Evolutionary conservation across 83 land plant genomes (phyloP).

Genomic region (Thuja plicata): DNA sequence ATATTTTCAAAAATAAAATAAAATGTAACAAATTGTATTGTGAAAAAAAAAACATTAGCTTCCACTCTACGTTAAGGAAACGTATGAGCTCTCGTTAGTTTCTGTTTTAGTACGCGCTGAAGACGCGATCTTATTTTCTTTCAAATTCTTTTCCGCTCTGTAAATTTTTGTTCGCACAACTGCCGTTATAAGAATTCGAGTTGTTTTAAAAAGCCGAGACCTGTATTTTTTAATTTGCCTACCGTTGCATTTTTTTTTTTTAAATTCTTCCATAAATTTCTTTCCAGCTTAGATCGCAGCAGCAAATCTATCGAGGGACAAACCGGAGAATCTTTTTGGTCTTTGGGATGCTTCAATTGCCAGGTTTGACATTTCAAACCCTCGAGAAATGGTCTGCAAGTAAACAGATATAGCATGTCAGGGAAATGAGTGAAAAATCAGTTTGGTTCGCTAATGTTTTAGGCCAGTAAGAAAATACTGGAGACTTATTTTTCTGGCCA

Average conservation of each 20-base stretch:
- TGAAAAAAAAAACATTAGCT: no score
- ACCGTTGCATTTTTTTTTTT: background rate
- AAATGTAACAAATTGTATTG: no score
- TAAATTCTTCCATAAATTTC: background rate
- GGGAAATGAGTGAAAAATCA: background rate
- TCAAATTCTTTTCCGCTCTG: no score
- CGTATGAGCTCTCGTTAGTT: no score
- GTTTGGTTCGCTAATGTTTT: background rate
- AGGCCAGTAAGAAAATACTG: background rate
- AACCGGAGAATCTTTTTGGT: background rate
- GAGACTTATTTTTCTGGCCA: background rate
- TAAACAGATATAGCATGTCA: background rate
- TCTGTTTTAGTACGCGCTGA: no score
- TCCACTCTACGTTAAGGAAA: no score
- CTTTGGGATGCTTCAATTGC: background rate
- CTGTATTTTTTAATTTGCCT: background rate
- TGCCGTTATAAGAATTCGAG: background rate
- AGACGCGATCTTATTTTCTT: no score
- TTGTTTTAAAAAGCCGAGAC: background rate
- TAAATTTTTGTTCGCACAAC: background rate
- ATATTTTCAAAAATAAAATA: no score
- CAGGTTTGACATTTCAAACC: background rate
- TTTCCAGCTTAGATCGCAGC: background rate
- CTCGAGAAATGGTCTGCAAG: background rate
- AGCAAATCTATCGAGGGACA: background rate